Evolutionary conservation across 2,329 filamentous ascomycete genomes (phyloP), one percentile per base, ranked within the genome.

Genomic region (Onygenales sp.): DNA sequence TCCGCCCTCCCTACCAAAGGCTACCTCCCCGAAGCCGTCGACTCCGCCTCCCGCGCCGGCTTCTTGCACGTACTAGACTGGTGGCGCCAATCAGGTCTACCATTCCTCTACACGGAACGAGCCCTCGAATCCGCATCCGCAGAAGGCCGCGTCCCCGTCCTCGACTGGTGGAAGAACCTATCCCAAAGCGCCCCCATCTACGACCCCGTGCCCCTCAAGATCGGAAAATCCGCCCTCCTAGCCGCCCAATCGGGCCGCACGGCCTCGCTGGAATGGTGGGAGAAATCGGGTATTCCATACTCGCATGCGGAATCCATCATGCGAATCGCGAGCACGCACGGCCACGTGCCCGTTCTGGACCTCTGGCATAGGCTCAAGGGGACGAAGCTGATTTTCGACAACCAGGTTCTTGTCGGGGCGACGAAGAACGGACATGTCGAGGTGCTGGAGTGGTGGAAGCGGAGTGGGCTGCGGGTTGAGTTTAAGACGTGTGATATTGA

Each of bases 401-500:
- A 84, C 50, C 86, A 92, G 62, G 87, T 93, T 1, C 79, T 96
- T 0, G 86, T 94, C 1, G 87, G 87, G 7, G 87, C 92, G 0
- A 96, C 91, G 1, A 89, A 90, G 62, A 87, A 92, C 65, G 89
- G 89, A 5, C 87, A 94, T 66, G 82, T 90, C 2, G 78, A 83
- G 38, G 89, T 95, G 21, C 74, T 97, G 7, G 89, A 95, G 66
- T 96, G 92, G 92, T 96, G 92, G 91, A 86, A 87, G 64, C 78
- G 78, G 35, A 75, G 72, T 38, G 82, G 84, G 0, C 78, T 91
- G 60, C 79, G 81, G 51, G 90, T 96, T 31, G 89, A 95, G 69
- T 96, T 95, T 70, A 91, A 92, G 68, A 95, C 89, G 1, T 95
- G 90, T 68, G 90, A 95, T 68, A 93, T 97, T 57, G 91, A 96